Evolutionary conservation across 352 stramenopile genomes (phyloP).

Genomic region (Globisporangium splendens): DNA sequence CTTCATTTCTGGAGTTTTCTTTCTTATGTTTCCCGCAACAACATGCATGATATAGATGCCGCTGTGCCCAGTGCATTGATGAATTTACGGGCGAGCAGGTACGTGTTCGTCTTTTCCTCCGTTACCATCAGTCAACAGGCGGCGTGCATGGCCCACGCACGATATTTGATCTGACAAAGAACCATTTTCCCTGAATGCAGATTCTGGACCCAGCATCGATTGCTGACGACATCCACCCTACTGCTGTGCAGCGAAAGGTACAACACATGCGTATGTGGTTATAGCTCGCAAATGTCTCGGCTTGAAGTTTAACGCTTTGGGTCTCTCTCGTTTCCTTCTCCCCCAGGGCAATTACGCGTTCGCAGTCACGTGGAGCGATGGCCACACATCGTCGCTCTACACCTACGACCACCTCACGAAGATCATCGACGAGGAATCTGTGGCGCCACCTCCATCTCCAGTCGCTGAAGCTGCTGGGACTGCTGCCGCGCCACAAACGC

Average conservation of each 20-base stretch:
- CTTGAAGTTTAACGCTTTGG: no score
- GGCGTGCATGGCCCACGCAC: no score
- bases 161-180: no score
- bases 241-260: constrained; percentile 81
- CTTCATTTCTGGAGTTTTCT: no score
- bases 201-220: constrained; percentile 72
- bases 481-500: not conserved
- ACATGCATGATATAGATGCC: constrained; percentile 36
- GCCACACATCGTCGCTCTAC: constrained; percentile 95
- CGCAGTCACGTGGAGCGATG: constrained; percentile 96
- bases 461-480: not conserved
- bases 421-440: constrained; percentile 43
- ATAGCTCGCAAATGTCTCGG: no score
- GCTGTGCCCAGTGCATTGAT: constrained; percentile 83
- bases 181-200: constrained; percentile 20
- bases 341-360: constrained; percentile 97
- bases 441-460: not conserved
- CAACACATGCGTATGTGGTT: no score
- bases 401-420: constrained; percentile 88
- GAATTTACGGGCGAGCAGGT: constrained; percentile 85
- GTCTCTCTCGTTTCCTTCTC: not conserved
- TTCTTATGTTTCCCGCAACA: no score
- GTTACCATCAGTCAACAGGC: no score
- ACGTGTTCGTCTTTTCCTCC: not conserved
- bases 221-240: constrained; percentile 75